Evolutionary conservation across 2,329 filamentous ascomycete genomes (phyloP).

Genomic region (Trichoderma sp.): DNA sequence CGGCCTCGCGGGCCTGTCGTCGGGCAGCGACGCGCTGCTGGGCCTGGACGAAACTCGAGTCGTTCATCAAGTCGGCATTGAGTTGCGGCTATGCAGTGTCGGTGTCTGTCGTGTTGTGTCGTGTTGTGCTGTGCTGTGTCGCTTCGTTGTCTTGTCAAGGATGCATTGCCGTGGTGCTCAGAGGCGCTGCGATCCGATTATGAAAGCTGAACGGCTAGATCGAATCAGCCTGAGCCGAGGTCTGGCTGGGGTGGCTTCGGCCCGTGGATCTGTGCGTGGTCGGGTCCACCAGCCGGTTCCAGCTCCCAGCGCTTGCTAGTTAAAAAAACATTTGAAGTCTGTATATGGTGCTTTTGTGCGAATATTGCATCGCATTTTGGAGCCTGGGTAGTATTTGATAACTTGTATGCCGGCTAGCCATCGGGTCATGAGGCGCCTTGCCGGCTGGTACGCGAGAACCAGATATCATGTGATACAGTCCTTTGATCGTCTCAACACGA

Average conservation of each 20-base stretch:
- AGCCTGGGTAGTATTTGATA: background rate
- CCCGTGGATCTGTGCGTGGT: conserved; percentile 21
- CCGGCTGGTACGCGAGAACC: background rate
- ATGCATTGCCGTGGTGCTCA: conserved; percentile 6
- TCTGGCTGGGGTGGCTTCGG: conserved; percentile 25
- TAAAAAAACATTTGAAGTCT: background rate
- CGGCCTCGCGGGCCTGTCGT: conserved; percentile 72
- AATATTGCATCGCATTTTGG: background rate
- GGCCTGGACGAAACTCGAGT: conserved; percentile 78
- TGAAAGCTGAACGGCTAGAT: conserved; percentile 2
- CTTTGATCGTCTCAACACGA: background rate
- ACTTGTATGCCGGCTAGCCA: background rate
- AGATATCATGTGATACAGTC: conserved; percentile 13
- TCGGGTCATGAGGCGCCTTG: background rate
- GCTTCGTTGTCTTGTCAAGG: conserved; percentile 3
- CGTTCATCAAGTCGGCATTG: conserved; percentile 48
- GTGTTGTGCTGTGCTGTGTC: background rate
- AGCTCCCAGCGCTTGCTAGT: background rate
- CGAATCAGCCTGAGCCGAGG: conserved; percentile 20
- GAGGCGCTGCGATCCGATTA: conserved; percentile 6
- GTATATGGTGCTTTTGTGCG: background rate
- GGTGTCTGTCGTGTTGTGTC: background rate
- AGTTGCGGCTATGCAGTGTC: background rate
- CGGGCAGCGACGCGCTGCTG: conserved; percentile 84
- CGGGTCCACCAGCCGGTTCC: conserved; percentile 9